A percentile compares a stretch with the other conserved stretches of the same genome.
Evolutionary conservation across 2,329 filamentous ascomycete species (phyloP).

Genomic region (Monilinia aucupariae): DNA sequence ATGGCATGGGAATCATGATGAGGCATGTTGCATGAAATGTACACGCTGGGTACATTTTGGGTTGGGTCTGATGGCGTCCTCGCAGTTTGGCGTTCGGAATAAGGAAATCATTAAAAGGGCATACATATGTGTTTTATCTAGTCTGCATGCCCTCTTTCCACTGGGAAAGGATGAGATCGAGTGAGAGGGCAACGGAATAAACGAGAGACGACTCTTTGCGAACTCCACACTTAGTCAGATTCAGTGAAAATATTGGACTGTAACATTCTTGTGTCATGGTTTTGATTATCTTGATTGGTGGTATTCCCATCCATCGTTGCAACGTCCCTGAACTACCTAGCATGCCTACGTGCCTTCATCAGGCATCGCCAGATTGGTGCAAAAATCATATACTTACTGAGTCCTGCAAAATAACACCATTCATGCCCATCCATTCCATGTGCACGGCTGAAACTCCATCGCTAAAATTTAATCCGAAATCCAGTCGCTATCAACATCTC

Average conservation of each 20-base stretch:
- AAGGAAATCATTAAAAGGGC: slow-evolving; percentile 4
- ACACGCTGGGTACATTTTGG: not conserved
- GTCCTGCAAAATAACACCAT: not conserved
- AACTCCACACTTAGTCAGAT: not conserved
- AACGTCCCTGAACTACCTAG: not conserved
- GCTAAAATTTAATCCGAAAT: slow-evolving; percentile 6
- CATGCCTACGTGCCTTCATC: not conserved
- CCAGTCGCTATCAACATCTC: not conserved
- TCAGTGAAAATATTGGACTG: not conserved
- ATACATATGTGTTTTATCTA: not conserved
- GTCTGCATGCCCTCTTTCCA: not conserved
- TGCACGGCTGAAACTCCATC: slow-evolving; percentile 7
- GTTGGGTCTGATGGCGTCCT: slow-evolving; percentile 8
- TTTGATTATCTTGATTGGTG: not conserved
- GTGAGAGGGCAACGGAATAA: not conserved
- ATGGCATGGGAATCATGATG: not conserved
- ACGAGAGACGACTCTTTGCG: not conserved
- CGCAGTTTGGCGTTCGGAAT: slow-evolving; percentile 2
- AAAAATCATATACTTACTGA: not conserved
- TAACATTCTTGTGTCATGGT: not conserved
- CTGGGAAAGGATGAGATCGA: not conserved
- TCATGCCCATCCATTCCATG: not conserved
- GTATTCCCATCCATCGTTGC: not conserved
- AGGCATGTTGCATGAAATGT: slow-evolving; percentile 8
- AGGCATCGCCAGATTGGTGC: not conserved